Evolutionary conservation across 495 filamentous ascomycete genomes (phyloP).

Genomic region (Barbatosphaeria neglecta): DNA sequence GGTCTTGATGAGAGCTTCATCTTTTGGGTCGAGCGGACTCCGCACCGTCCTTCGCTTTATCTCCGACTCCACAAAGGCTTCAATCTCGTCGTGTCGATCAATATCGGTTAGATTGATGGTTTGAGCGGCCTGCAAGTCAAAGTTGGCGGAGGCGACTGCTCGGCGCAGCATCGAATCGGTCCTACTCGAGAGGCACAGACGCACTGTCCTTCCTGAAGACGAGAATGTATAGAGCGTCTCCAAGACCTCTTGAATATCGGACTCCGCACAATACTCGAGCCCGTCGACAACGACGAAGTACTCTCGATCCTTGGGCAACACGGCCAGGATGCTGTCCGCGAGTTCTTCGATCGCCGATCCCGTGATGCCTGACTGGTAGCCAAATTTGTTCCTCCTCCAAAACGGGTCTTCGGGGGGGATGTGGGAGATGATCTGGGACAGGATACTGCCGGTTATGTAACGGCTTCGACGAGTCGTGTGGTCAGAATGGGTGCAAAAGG

Average conservation of each 20-base stretch:
- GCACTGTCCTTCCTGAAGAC: not conserved
- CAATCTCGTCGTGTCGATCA: too few species aligned
- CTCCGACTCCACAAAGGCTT: too few species aligned
- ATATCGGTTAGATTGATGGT: too few species aligned
- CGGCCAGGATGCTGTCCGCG: slow-evolving; percentile 7
- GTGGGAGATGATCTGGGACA: slow-evolving; percentile 18
- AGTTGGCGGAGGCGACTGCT: too few species aligned
- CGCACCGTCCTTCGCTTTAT: too few species aligned
- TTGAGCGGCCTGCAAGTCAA: too few species aligned
- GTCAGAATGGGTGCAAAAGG: slow-evolving; percentile 25
- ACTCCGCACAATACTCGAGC: slow-evolving; percentile 16
- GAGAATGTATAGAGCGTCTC: not conserved
- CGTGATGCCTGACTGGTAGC: not conserved
- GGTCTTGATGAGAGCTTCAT: too few species aligned
- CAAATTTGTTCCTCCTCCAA: slow-evolving; percentile 9
- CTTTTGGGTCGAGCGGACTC: too few species aligned
- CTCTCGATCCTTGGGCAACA: slow-evolving; percentile 6
- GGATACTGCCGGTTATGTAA: slow-evolving; percentile 21
- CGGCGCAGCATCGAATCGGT: not conserved
- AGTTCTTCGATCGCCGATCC: slow-evolving; percentile 2
- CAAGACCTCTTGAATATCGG: not conserved
- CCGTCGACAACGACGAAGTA: slow-evolving; percentile 23
- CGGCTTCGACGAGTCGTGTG: slow-evolving; percentile 16
- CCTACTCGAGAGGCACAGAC: not conserved
- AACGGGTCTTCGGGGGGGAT: slow-evolving; percentile 2